Evolutionary conservation across 2,329 filamentous ascomycete species (phyloP), one percentile per base, ranked within the genome.

Genomic region (Paraphoma sp.): DNA sequence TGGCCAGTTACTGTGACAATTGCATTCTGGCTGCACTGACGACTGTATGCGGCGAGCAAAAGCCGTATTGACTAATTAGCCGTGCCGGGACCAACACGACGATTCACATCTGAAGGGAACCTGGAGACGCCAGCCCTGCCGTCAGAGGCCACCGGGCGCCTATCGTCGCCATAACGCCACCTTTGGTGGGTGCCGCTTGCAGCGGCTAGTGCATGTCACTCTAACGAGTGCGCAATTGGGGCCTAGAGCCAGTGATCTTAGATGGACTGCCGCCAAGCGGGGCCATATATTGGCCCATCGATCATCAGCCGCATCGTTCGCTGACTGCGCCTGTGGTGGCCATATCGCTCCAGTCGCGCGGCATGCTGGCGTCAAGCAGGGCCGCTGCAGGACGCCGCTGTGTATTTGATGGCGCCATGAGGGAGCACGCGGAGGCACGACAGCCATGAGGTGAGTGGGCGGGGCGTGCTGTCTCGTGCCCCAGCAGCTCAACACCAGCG

Each of bases 251-350:
- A 60, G 49, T 73, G 71, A 75, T 73, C 72, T 71, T 55, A 74
- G 69, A 73, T 72, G 70, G 70, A 70, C 68, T 73, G 68, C 60
- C 68, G 72, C 73, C 71, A 74, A 75, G 73, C 62, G 56, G 64
- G 62, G 70, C 64, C 65, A 67, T 69, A 71, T 72, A 74, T 75
- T 75, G 73, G 65, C 63, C 64, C 65, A 65, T 70, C 60, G 69
- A 73, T 74, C 72, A 73, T 76, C 74, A 76, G 73, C 73, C 73
- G 72, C 73, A 75, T 75, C 57, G 64, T 58, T 59, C 58, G 54
- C 57, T 61, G 63, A 56, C 61, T 58, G 59, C 63, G 63, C 59
- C 61, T 47, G 57, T 56, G 53, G 56, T 53, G 30, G 52, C 53
- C 56, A 58, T 44, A 54, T 54, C 40, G 51, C 51, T 54, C 41